Conservation (phyloP, 306 rosid species). For the Dalbergia oliveri region DNA sequence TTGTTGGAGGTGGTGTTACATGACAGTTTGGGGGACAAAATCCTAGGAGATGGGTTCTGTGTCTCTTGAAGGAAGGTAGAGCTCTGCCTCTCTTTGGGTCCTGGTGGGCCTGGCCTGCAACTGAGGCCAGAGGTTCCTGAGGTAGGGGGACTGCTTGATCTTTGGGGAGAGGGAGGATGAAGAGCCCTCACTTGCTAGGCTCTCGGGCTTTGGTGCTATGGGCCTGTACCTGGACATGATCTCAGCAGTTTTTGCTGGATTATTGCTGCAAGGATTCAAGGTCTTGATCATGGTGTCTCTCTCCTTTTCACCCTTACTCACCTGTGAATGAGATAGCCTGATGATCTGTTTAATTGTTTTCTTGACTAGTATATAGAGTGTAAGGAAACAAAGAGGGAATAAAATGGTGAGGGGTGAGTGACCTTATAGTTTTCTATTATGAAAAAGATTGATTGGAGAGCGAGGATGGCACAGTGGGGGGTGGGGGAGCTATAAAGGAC, state of each 20-base stretch:
- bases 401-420: no score
- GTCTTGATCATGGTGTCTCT: slow-evolving; percentile 67
- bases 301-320: no score
- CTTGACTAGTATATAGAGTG: no score
- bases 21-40: slow-evolving; percentile 49
- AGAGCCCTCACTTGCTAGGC: slow-evolving; percentile 27
- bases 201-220: slow-evolving; percentile 75
- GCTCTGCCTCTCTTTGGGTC: slow-evolving; percentile 62
- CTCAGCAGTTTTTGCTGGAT: slow-evolving; percentile 66
- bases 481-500: not conserved
- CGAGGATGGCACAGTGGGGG: not conserved
- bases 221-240: slow-evolving; percentile 81
- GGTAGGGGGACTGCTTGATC: slow-evolving; percentile 66
- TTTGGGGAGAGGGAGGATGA: slow-evolving; percentile 55
- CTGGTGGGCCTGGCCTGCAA: slow-evolving; percentile 69
- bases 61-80: slow-evolving; percentile 57
- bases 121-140: slow-evolving; percentile 61
- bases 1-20: slow-evolving; percentile 33
- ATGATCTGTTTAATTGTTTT: no score
- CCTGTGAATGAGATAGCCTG: no score
- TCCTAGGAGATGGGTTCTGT: slow-evolving; percentile 44
- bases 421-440: no score
- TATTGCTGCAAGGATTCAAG: slow-evolving; percentile 51
- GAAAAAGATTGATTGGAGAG: not conserved
- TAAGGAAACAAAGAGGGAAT: no score